A percentile compares a stretch with the other conserved stretches of the same genome.
phyloP scores from a whole-genome alignment of 2,329 filamentous ascomycete species.

The Fusarium foetens region DNA sequence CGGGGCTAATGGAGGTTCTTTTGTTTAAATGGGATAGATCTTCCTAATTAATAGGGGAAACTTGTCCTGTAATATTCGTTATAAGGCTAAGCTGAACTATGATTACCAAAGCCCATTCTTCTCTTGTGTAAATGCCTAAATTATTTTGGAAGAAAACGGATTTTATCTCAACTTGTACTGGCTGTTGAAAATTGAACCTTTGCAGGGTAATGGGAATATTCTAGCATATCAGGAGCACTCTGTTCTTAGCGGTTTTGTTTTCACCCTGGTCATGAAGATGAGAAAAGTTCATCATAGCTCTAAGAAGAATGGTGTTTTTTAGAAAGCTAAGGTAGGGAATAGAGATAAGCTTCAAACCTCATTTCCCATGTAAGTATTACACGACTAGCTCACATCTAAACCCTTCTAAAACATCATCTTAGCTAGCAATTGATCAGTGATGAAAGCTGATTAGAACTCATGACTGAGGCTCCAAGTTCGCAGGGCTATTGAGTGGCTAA shows the following conservation, averaged over 20 bases:
- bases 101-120: too few relatives aligned
- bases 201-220: background rate
- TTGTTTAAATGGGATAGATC: background rate
- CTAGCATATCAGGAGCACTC: accelerated
- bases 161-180: background rate
- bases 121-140: background rate
- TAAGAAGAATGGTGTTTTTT: background rate
- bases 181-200: background rate
- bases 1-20: slow-evolving; percentile 11
- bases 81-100: accelerated
- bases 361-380: background rate
- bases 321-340: background rate
- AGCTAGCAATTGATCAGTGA: background rate
- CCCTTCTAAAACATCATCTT: background rate
- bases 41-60: too few relatives aligned
- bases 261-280: background rate
- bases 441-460: background rate
- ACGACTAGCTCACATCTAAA: background rate
- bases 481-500: background rate
- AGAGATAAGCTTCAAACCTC: background rate
- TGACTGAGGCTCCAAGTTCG: background rate
- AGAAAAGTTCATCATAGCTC: background rate
- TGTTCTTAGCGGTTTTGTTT: accelerated
- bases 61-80: background rate
- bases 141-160: too few relatives aligned